These are phyloP conservation scores for Podila clonocystis DNA, from an alignment of 192 early-diverging fungal genomes.

Conservation along the genomic window DNA sequence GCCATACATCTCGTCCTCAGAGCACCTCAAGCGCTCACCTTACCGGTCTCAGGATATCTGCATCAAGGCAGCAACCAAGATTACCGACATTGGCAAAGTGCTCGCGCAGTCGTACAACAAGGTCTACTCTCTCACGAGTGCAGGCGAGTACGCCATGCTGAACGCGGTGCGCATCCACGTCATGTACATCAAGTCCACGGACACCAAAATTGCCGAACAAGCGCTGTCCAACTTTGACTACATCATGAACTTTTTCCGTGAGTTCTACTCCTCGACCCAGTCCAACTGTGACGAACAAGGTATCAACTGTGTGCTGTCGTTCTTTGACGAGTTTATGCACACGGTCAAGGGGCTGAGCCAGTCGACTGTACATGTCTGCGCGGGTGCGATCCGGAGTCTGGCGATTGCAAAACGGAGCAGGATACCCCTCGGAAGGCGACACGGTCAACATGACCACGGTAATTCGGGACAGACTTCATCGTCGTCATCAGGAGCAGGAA, in stretches of 20 bases:
- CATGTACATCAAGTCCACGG: slow-evolving; percentile 45
- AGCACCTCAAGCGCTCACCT: slow-evolving; percentile 44
- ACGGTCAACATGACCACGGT: not conserved
- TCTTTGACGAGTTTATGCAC: slow-evolving; percentile 54
- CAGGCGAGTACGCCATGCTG: slow-evolving; percentile 43
- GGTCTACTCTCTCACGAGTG: slow-evolving; percentile 35
- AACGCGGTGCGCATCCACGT: slow-evolving; percentile 48
- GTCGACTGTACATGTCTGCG: slow-evolving; percentile 45
- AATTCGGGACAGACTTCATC: not conserved
- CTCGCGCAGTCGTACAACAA: slow-evolving; percentile 28
- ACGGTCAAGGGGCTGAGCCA: slow-evolving; percentile 45
- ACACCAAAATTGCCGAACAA: slow-evolving; percentile 32
- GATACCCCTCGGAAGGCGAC: slow-evolving; percentile 13
- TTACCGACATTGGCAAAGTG: slow-evolving; percentile 47
- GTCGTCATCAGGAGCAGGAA: not conserved
- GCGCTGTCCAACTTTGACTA: slow-evolving; percentile 38
- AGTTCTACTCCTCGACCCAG: slow-evolving; percentile 38
- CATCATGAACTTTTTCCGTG: slow-evolving; percentile 47
- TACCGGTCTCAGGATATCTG: slow-evolving; percentile 53
- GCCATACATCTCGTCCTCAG: slow-evolving; percentile 39
- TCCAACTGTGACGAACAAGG: slow-evolving; percentile 43
- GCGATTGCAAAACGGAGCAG: slow-evolving; percentile 42
- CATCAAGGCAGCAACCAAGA: slow-evolving; percentile 48
- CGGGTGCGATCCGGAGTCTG: slow-evolving; percentile 40
- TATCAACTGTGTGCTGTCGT: slow-evolving; percentile 45